phyloP scores from a whole-genome alignment of 805 yeast genomes.

The Starmerella floris region DNA sequence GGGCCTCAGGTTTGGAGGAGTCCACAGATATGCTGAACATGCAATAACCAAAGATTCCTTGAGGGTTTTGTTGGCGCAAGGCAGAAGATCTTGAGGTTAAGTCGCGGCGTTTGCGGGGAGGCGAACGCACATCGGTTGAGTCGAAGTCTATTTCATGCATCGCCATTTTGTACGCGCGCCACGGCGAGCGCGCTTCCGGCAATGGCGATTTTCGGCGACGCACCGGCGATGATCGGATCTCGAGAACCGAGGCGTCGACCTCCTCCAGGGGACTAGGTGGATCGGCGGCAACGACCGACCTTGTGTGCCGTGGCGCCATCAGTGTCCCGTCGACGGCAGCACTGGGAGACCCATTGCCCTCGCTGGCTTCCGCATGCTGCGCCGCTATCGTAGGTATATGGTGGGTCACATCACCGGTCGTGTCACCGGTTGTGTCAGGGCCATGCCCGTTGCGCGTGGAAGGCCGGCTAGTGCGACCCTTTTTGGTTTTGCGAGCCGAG shows the following conservation, averaged over 20 bases:
- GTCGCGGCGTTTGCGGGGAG: background rate
- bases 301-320: background rate
- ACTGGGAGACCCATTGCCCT: background rate
- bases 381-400: background rate
- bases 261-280: background rate
- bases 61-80: background rate
- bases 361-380: background rate
- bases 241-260: background rate
- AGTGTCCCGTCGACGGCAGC: no score
- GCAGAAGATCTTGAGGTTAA: background rate
- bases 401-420: background rate
- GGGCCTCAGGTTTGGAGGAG: background rate
- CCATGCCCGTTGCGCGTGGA: background rate
- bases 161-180: background rate
- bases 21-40: slow-evolving; percentile 6
- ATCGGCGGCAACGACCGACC: background rate
- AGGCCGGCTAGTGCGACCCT: background rate
- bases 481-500: background rate
- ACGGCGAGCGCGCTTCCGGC: background rate
- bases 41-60: background rate
- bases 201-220: background rate
- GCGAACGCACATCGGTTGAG: background rate
- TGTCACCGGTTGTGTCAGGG: background rate
- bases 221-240: background rate
- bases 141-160: slow-evolving; percentile 1